Percentiles rank a stretch among this genome's conserved stretches.
Evolutionary conservation across 2,329 filamentous ascomycete genomes (phyloP).

Genomic region (Monilinia aucupariae): DNA sequence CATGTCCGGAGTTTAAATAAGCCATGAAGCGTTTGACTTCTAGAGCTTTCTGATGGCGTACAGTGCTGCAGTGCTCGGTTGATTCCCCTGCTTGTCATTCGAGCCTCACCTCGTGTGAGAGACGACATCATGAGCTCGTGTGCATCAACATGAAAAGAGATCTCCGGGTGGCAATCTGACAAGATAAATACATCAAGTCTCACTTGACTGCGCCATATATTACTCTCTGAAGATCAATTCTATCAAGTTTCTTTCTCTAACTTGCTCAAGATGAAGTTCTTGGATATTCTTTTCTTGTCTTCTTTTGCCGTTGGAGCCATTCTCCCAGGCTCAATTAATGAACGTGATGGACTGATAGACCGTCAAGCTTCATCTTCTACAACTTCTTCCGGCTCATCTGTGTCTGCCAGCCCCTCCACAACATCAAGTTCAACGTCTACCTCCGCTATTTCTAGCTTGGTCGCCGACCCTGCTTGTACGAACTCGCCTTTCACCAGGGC

Average conservation of each 20-base stretch:
- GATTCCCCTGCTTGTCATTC: not conserved
- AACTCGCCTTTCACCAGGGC: slow-evolving; percentile 32
- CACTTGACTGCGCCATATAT: slow-evolving; percentile 3
- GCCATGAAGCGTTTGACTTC: not conserved
- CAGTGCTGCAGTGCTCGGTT: not conserved
- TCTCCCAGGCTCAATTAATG: not conserved
- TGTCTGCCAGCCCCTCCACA: not conserved
- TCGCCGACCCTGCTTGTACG: slow-evolving; percentile 25
- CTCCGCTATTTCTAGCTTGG: slow-evolving; percentile 12
- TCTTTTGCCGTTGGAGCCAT: slow-evolving; percentile 5
- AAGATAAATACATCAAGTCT: slow-evolving; percentile 16
- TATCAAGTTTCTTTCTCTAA: slow-evolving; percentile 12
- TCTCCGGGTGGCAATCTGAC: not conserved
- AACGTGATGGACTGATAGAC: slow-evolving; percentile 3
- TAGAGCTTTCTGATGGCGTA: not conserved
- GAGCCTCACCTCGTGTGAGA: slow-evolving; percentile 15
- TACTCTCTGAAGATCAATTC: slow-evolving; percentile 16
- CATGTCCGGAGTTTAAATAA: not conserved
- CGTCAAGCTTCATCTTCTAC: slow-evolving; percentile 5
- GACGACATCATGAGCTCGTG: slow-evolving; percentile 5
- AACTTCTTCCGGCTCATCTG: not conserved
- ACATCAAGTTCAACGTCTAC: slow-evolving; percentile 7
- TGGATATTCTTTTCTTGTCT: slow-evolving; percentile 14
- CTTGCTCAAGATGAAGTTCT: slow-evolving; percentile 17
- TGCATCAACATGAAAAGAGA: not conserved